Percentiles rank a stretch among this genome's conserved stretches.
Evolutionary conservation across 352 stramenopile species (phyloP).

Genomic region (Globisporangium radiosum): DNA sequence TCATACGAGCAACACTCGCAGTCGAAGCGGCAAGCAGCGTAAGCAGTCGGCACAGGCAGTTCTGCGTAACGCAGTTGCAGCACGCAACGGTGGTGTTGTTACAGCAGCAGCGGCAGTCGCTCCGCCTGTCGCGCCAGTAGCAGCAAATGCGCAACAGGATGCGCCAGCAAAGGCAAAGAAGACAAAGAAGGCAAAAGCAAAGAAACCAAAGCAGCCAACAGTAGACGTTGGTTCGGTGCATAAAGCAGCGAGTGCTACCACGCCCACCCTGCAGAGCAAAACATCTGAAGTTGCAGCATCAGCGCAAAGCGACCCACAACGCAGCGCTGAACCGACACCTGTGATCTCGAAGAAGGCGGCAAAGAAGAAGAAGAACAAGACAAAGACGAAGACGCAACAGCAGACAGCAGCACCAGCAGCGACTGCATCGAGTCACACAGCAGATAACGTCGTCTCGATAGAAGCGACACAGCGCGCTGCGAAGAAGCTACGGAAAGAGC

Average conservation of each 20-base stretch:
- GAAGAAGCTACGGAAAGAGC: slow-evolving; percentile 10
- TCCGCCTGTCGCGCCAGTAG: neutral
- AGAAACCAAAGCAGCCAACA: neutral
- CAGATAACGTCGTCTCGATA: neutral
- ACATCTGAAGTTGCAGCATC: neutral
- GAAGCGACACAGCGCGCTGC: slow-evolving; percentile 16
- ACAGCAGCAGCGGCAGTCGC: too few relatives aligned
- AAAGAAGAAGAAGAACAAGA: neutral
- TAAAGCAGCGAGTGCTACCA: neutral
- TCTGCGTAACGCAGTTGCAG: neutral
- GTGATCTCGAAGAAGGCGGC: neutral
- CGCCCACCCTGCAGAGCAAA: neutral
- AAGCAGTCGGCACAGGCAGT: neutral
- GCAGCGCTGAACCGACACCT: neutral
- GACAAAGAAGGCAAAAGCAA: neutral
- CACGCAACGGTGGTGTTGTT: too few relatives aligned
- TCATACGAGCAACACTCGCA: neutral
- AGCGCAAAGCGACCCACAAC: neutral
- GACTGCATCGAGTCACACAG: too few relatives aligned
- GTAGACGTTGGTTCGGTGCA: too few relatives aligned
- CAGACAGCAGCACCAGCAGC: neutral
- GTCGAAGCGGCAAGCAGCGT: neutral
- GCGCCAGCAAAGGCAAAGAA: neutral
- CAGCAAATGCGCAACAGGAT: neutral
- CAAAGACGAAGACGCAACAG: neutral